Base-by-base conservation (phyloP, 108 stramenopile genomes). In the Parmales sp. region DNA sequence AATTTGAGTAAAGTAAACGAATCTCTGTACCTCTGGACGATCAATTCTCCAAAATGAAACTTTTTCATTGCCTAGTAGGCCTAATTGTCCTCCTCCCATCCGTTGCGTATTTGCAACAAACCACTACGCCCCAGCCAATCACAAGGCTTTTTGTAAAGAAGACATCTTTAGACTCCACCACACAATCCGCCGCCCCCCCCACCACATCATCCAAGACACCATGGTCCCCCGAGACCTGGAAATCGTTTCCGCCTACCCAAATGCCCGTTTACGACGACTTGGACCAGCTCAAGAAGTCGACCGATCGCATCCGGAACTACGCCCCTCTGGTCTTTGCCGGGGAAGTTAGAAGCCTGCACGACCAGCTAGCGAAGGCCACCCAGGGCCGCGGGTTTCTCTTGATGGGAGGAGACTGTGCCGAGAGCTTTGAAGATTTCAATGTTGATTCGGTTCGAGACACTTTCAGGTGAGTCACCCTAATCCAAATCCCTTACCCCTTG, bases 381-480 rank as follows among this genome's bases (percentile, higher is more conserved):
- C 80, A 80, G 70, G 98, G 98, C 18, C 89, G 98, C 73, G 92
- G 95, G 38, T 97, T 99, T 72, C 78, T 99, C 48, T 82, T 99
- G 51, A 96, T 97, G 92, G 98, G 96, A 11, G 98, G 98, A 9
- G 98, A 99, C 78, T 99, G 96, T 76, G 96, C 98, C 25, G 95
- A 97, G 76, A 79, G 86, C 67, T 95, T 97, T 72, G 81, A 90
- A 51, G 88, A 93, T 70, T 93, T 91, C 82, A 88, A 89, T 71
- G 93, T 90, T 13, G 90, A 94, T 78, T 92, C 94, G 66, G 83
- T 95, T 37, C 86, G 95, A 37, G 95, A 94, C 72, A 90, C 93
- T 63, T 95, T 96, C 83, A 86, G n/a, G n/a, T n/a, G n/a, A n/a
- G n/a, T n/a, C n/a, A n/a, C n/a, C n/a, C n/a, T n/a, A n/a, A n/a